Evolutionary conservation across 345 rosid species (phyloP), one percentile per base, ranked within the genome.

Genomic region (Arabis alpina): DNA sequence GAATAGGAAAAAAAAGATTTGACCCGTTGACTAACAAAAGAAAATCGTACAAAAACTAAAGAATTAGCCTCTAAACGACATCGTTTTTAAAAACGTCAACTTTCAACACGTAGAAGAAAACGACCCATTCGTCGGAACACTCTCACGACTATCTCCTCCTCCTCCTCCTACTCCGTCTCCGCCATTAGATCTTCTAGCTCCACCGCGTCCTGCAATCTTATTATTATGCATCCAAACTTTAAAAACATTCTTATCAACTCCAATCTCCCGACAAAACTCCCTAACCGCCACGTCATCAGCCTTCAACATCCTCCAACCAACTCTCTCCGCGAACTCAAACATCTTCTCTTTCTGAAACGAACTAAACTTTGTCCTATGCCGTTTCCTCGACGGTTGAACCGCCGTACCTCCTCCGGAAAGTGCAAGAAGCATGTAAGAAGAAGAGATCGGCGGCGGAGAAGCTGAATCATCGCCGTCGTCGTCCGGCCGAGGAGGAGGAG

Each of bases 181-280:
- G 13, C 63, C 57, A 28, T 37, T 34, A n/a, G 15, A 39, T 45
- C 64, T 68, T 45, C 15, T 61, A 54, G 56, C 53, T 28, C 73
- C 69, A 52, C 83, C 83, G 19, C 71, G 86, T 4, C 86, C 76
- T 37, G 87, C 83, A 71, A 71, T 86, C 85, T 93, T 93, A 77
- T 93, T 93, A 76, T 93, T 93, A 60, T 93, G 98, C 96, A 93
- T 93, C 98, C 97, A 91, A 0, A 93, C 98, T 73, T 93, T 93
- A 36, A 93, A 73, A 10, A 89, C 97, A 1, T 66, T 79, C 54
- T 70, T 87, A 27, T 89, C 95, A 23, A 93, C 89, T 9, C 89
- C 91, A 2, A 89, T 76, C 49, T 89, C 90, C 39, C 68, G 70
- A 79, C 98, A 93, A 30, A 93, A 85, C 34, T 78, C 83, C 13